Percentiles rank a stretch among this genome's conserved stretches.
These are phyloP conservation scores for Daldinia childiae DNA, from an alignment of 495 filamentous ascomycete genomes.

Conservation along the genomic window DNA sequence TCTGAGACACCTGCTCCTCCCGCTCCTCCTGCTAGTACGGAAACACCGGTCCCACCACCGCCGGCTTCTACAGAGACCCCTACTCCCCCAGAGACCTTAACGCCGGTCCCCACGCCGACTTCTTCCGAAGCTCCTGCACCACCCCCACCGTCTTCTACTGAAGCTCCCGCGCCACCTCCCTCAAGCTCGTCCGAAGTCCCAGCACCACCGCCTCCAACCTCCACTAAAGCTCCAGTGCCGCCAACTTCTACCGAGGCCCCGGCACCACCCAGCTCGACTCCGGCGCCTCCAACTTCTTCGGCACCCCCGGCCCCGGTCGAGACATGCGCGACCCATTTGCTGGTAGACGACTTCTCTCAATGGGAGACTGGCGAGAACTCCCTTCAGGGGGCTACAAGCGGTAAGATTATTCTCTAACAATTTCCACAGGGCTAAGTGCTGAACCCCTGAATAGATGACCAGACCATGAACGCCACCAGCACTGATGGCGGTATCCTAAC, in stretches of 20 bases:
- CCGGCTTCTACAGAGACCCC: neutral
- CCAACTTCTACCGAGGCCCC: neutral
- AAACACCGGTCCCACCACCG: constrained; percentile 15
- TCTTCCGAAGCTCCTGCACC: neutral
- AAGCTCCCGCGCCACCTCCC: neutral
- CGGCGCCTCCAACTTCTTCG: neutral
- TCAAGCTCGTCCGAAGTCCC: neutral
- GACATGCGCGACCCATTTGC: constrained; percentile 60
- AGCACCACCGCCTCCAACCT: neutral
- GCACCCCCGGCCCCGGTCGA: constrained; percentile 33
- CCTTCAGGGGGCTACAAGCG: constrained; percentile 59
- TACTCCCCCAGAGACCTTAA: constrained; percentile 7
- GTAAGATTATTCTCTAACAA: constrained; percentile 48
- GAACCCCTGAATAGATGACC: constrained; percentile 58
- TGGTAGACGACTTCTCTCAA: constrained; percentile 67
- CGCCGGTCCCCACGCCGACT: neutral
- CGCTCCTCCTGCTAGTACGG: neutral
- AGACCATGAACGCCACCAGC: constrained; percentile 61
- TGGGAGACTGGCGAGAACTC: constrained; percentile 62
- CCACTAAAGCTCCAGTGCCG: neutral
- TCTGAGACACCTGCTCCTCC: constrained; percentile 6
- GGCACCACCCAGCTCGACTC: neutral
- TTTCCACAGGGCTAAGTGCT: neutral
- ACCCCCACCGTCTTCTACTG: neutral
- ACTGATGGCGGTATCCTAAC: constrained; percentile 57